Evolutionary conservation across 225 moss, liverwort and hornwort genomes (phyloP).

Genomic region (Thuidium tamariscinum): DNA sequence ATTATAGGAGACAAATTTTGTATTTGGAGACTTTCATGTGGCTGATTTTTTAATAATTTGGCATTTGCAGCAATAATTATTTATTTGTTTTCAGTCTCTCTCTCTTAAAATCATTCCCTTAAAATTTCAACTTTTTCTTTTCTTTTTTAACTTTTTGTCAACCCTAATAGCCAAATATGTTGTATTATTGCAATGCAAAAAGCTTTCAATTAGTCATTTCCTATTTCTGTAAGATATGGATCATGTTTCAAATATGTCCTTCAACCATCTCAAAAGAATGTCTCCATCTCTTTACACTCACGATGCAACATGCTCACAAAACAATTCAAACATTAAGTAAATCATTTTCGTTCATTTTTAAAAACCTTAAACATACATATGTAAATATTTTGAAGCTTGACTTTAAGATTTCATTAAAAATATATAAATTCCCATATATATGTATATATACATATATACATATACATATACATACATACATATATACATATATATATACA

Average conservation of each 20-base stretch:
- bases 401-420: neutral
- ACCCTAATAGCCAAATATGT: neutral
- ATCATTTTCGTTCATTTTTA: too few species aligned
- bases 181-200: neutral
- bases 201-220: too few species aligned
- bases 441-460: too few species aligned
- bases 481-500: too few species aligned
- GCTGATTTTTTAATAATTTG: neutral
- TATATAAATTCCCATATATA: neutral
- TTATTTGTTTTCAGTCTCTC: neutral
- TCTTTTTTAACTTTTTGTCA: too few species aligned
- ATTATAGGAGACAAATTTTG: too few species aligned
- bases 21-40: too few species aligned
- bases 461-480: too few species aligned
- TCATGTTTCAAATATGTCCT: neutral
- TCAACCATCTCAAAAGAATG: neutral
- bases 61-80: neutral
- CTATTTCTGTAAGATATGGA: neutral
- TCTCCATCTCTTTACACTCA: too few species aligned
- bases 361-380: neutral
- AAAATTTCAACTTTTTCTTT: too few species aligned
- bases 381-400: neutral
- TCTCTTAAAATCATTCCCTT: rapidly evolving
- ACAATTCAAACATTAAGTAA: too few species aligned
- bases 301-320: neutral